Evolutionary conservation across 139 green algal species (phyloP).

Genomic region (Micractinium conductrix): DNA sequence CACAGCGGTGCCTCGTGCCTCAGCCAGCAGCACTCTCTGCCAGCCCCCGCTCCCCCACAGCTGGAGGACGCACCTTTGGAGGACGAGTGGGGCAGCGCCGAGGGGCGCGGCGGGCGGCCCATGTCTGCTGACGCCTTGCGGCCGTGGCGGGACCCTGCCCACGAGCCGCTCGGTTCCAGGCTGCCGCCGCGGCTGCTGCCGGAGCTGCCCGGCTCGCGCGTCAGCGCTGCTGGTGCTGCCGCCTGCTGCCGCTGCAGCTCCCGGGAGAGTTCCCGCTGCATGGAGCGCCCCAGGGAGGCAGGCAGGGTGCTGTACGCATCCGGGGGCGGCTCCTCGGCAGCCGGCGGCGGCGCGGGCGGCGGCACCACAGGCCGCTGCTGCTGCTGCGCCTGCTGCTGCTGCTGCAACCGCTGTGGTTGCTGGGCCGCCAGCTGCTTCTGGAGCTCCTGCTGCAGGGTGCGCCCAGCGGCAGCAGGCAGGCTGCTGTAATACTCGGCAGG

Average conservation of each 20-base stretch:
- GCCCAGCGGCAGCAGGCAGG: constrained; percentile 23
- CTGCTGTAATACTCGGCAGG: constrained; percentile 17
- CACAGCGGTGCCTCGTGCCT: neutral
- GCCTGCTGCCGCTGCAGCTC: constrained; percentile 8
- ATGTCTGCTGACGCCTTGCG: neutral
- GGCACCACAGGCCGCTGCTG: neutral
- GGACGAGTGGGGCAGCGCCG: neutral
- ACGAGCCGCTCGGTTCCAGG: neutral
- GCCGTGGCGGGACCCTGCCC: neutral
- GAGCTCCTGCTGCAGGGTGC: constrained; percentile 21
- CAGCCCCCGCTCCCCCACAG: neutral
- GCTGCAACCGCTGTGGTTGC: too few species aligned
- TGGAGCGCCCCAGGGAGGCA: constrained; percentile 3
- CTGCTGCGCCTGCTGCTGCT: neutral
- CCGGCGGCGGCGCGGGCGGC: neutral
- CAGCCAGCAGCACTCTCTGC: neutral
- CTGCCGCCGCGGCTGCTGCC: neutral
- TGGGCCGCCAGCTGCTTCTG: constrained; percentile 19
- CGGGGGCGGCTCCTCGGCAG: too few species aligned
- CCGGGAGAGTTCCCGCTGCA: constrained; percentile 7
- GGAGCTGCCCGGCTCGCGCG: neutral
- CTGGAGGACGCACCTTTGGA: neutral
- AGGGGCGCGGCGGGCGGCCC: neutral
- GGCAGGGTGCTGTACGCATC: constrained; percentile 34
- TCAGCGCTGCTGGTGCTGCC: neutral